Base-by-base conservation (phyloP, 108 stramenopile species). In the Nitzschia sp. region DNA sequence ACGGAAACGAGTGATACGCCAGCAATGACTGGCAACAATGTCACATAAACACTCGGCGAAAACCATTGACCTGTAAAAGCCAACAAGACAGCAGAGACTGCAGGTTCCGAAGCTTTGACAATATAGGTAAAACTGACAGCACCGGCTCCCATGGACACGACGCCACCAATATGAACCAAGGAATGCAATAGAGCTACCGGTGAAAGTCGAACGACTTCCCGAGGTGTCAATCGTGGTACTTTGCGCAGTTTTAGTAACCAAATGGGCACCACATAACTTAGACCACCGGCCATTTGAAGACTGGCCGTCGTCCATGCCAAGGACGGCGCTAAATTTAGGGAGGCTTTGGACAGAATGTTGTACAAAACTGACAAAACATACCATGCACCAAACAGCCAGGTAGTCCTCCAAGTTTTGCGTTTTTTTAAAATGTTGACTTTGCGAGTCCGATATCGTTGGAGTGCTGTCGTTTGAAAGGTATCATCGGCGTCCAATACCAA, bases 61-160 rank as follows among this genome's bases (percentile, higher is more conserved):
- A 76, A 61, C 36, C 76, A 75, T 28, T 72, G 36, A 24, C 81
- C 54, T 46, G 70, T 62, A 1, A 85, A 55, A 2, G 83, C 82
- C 1, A 79, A 77, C 15, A 91, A 63, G 5, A 80, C 30, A 21
- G 87, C 89, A 28, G 83, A 83, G 57, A 86, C 78, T 23, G 77
- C 75, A 0, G 89, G 89, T 79, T 91, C 89, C 9, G 82, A 56
- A n/a, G 89, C 87, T 53, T 91, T 91, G 29, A 91, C 81, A 56
- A 91, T 88, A 66, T 91, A 84, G 3, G 87, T 87, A 62, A 91
- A 91, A 46, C 81, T 83, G 33, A 91, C 85, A n/a, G 89, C 85
- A 18, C 87, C 89, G 1, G 89, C 87, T 26, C 84, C 76, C 24
- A 91, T 79, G 58, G 71, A 68, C 18, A 91, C 59, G 35, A 91